phyloP scores from a whole-genome alignment of 345 rosid genomes.

The Laguncularia racemosa region DNA sequence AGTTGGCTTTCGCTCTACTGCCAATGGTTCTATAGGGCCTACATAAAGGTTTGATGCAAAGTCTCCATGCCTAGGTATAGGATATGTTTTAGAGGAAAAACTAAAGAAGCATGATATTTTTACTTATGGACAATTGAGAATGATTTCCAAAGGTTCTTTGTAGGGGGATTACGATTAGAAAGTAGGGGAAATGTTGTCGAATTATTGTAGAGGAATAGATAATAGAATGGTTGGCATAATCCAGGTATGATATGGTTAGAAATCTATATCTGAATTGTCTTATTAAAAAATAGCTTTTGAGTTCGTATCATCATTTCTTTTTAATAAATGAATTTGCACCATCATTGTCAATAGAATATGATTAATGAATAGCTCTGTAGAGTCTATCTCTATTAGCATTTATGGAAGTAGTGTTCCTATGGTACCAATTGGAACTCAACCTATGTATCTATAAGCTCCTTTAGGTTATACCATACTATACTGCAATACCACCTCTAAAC shows the following conservation, averaged over 20 bases:
- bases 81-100: too few relatives aligned
- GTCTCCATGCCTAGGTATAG: constrained; percentile 83
- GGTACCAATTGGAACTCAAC: constrained; percentile 41
- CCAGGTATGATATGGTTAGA: constrained; percentile 34
- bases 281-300: too few relatives aligned
- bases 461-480: constrained; percentile 69
- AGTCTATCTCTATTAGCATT: constrained; percentile 40
- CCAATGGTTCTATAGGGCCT: constrained; percentile 59
- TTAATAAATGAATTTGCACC: too few relatives aligned
- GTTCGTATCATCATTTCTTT: too few relatives aligned
- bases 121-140: constrained; percentile 72
- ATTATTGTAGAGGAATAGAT: constrained; percentile 77
- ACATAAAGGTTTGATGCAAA: constrained; percentile 57
- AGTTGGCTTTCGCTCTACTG: constrained; percentile 63
- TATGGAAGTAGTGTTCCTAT: constrained; percentile 39
- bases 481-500: constrained; percentile 64
- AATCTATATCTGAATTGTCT: too few relatives aligned
- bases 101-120: constrained; percentile 51
- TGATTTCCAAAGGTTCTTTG: constrained; percentile 71
- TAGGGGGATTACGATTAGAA: constrained; percentile 76
- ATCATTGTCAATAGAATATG: too few relatives aligned
- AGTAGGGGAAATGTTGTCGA: constrained; percentile 98
- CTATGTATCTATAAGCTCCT: constrained; percentile 46
- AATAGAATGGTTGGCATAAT: too few relatives aligned
- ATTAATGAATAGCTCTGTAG: constrained; percentile 24